Conservation (phyloP, 73 alveolate species). For the Paramecium pentaurelia region DNA sequence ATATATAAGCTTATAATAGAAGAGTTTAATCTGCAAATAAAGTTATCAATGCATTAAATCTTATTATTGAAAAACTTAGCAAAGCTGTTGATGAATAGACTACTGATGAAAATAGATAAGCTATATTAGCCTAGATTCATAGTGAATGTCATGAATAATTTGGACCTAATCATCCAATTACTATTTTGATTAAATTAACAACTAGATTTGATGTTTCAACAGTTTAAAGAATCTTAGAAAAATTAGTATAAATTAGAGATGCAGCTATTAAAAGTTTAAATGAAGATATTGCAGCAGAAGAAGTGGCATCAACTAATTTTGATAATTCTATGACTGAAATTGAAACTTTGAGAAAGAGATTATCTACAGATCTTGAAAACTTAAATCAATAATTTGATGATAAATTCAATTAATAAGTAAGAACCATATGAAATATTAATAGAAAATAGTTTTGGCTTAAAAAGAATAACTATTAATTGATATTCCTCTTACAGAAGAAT, state of each 20-base stretch:
- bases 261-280: background rate
- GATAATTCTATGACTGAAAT: background rate
- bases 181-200: background rate
- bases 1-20: background rate
- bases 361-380: background rate
- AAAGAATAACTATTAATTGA: constrained; percentile 17
- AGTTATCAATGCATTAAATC: constrained; percentile 42
- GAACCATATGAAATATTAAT: background rate
- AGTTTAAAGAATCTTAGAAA: constrained; percentile 30
- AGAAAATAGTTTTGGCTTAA: constrained; percentile 14
- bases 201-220: constrained; percentile 19
- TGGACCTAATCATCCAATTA: constrained; percentile 43
- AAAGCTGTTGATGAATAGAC: constrained; percentile 25
- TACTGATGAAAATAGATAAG: background rate
- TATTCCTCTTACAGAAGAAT: constrained; percentile 17
- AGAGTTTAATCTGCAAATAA: constrained; percentile 21
- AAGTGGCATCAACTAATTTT: background rate
- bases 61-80: constrained; percentile 6
- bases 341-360: constrained; percentile 12
- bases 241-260: constrained; percentile 33
- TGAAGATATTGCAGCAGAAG: constrained; percentile 40
- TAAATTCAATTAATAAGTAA: background rate
- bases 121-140: background rate
- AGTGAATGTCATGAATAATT: background rate
- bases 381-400: background rate